Base-by-base conservation (phyloP, 176 grass and related monocot genomes). In the Puccinellia tenuiflora region DNA sequence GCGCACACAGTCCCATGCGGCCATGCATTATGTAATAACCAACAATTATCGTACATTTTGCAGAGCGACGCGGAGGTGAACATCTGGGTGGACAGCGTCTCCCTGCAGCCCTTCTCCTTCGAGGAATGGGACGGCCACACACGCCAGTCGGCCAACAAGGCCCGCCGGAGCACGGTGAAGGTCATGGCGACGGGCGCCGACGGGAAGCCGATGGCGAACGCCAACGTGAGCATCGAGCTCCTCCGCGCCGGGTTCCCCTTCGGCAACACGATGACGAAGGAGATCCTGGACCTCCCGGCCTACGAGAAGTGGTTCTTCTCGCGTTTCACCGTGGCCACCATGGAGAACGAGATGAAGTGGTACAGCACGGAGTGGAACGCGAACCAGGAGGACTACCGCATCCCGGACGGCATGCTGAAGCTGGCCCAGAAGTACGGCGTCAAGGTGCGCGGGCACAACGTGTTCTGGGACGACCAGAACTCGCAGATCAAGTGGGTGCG, bases 271-370 rank as follows among this genome's bases (percentile, higher is more conserved):
- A 82, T 82, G 79, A 82, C 79, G 0, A 56, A 28, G 65, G 79
- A 81, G 34, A 81, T 81, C 48, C 65, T 81, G 5, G 1, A 28
- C 65, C 38, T 30, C 24, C 79, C 79, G 46, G 85, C 79, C 60
- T 94, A 91, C 26, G 38, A 81, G 29, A 84, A 57, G 34, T 97
- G 92, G 92, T 97, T 97, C 72, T 29, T 92, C 28, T 92, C 90
- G 5, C 92, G 92, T 17, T 97, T 97, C 92, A 92, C 88, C 0
- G 90, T 92, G 33, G 78, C 95, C 59, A 97, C 92, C 30, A 94
- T 97, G 77, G 95, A 97, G 92, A 97, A 97, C 85, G 95, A 97
- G 88, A 97, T 97, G 95, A 94, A 94, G 80, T 97, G 95, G 95
- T 97, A 92, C 73, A 60, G 81, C 51, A 97, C 83, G 2, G 92